Evolutionary conservation across 202 grass and related monocot species (phyloP), one percentile per base, ranked within the genome.

Genomic region (Musa balbisiana): DNA sequence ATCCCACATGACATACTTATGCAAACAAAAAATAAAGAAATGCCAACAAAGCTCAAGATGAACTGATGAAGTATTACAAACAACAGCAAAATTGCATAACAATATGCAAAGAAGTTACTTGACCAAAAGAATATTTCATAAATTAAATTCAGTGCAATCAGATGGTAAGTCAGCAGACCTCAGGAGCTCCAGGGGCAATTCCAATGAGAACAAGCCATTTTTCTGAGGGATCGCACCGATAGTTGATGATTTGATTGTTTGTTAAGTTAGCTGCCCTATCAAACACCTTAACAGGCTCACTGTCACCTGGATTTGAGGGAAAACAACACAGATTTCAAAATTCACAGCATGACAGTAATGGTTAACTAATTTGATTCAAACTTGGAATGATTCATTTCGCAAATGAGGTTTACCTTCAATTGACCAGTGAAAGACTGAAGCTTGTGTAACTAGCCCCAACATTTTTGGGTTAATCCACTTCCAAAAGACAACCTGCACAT

Each of bases 151-250:
- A 27, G 27, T 27, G 27, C 27, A 27, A 27, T 2, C 27, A 27
- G 27, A 27, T 27, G 27, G 27, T 12, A n/a, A 64, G 2, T 11
- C 23, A 50, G 17, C 2, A 69, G 79, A 92, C 93, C 93, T 97
- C 90, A 55, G 93, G 87, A 80, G 88, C 82, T 81, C 93, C 93
- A 77, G 93, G 87, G 71, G 93, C 93, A 65, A 97, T 97, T 87
- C 92, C 92, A 85, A 96, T 96, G 75, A 96, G 87, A 78, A 96
- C 92, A 25, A 96, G 90, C 92, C 92, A 96, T 81, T 96, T 96
- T 72, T 96, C 92, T 1, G 69, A 49, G 60, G 87, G 85, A 62
- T 92, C 92, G 25, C 89, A 96, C 27, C 85, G 80, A 59, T 96
- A 96, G 81, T 96, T 96, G 78, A 96, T 96, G 71, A 96, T 92